Base-by-base conservation (phyloP, 169 alveolate species). In the Cryptosporidium ryanae region DNA sequence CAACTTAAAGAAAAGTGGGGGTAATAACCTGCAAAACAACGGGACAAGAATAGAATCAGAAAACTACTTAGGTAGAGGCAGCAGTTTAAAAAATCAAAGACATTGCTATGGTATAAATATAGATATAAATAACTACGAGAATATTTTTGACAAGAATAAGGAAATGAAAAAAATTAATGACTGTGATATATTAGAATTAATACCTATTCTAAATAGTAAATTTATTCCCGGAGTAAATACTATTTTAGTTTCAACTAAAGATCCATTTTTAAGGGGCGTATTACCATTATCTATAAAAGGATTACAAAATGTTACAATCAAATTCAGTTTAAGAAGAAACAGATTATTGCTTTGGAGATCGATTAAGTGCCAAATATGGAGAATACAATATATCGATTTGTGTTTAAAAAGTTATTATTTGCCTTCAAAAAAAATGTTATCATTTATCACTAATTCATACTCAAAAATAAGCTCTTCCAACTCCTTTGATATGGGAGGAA, bases 321-420 rank as follows among this genome's bases (percentile, higher is more conserved):
- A 48, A 32, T 76, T 76, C 21, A 76, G 87, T 76, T 61, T 76
- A 44, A 76, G 87, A 76, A 55, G 87, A 34, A 61, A 76, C 38
- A 64, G 87, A 55, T 34, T 76, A 44, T 32, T 76, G 17, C 34
- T 76, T 23, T 76, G 87, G 87, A 76, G 87, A 61, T 76, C 87
- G 12, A 61, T 76, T 23, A 76, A 44, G 34, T 76, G 87, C 32
- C 87, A 76, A 65, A 59, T 76, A 18, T 76, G 87, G 87, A 55
- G 50, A 18, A 15, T 63, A 27, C 87, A 76, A 38, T 76, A 76
- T 18, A 59, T 76, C 21, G 87, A 76, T 17, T 61, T 43, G 38
- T 76, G 64, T 76, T 31, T 59, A 17, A 76, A 76, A 52, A 43
- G 34, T 31, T 25, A 27, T 18, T 2, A 44, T 27, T 6, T 76